Evolutionary conservation across 2,329 filamentous ascomycete genomes (phyloP).

Genomic region (Exophiala sp.): DNA sequence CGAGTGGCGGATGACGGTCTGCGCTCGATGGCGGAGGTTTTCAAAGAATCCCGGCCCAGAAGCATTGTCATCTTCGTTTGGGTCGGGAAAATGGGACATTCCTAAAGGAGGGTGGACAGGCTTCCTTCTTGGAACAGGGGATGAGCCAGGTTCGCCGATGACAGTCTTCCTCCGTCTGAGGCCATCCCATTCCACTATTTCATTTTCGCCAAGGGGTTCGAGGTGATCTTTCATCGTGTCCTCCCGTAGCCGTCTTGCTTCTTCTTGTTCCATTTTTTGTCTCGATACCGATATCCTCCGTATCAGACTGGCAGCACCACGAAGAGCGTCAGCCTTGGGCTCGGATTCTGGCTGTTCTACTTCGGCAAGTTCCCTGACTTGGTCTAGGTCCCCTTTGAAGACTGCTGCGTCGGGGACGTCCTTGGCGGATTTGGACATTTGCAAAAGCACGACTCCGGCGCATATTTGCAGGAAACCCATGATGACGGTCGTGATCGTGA

Average conservation of each 20-base stretch:
- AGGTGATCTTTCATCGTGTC: slow-evolving; percentile 68
- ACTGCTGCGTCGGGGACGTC: slow-evolving; percentile 91
- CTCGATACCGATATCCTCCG: slow-evolving; percentile 71
- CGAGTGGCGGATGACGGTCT: slow-evolving; percentile 34
- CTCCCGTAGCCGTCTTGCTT: slow-evolving; percentile 69
- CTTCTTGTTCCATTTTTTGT: slow-evolving; percentile 71
- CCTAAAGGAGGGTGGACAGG: slow-evolving; percentile 70
- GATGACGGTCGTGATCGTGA: slow-evolving; percentile 79
- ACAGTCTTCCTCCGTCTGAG: slow-evolving; percentile 66
- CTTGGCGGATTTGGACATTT: slow-evolving; percentile 97
- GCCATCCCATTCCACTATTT: slow-evolving; percentile 85
- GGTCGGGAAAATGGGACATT: slow-evolving; percentile 71
- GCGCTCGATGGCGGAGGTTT: slow-evolving; percentile 36
- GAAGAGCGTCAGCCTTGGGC: slow-evolving; percentile 91
- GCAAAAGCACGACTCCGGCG: slow-evolving; percentile 80
- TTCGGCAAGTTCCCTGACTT: slow-evolving; percentile 90
- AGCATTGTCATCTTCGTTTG: slow-evolving; percentile 32
- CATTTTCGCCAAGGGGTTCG: slow-evolving; percentile 70
- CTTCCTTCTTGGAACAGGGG: slow-evolving; percentile 41
- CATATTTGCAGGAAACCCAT: slow-evolving; percentile 94
- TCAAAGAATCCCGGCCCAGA: slow-evolving; percentile 35
- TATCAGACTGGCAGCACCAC: slow-evolving; percentile 81
- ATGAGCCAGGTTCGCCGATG: slow-evolving; percentile 39
- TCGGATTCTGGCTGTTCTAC: slow-evolving; percentile 95
- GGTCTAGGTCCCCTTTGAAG: slow-evolving; percentile 86